Evolutionary conservation across 305 asterid genomes (phyloP), one percentile per base, ranked within the genome.

Genomic region (Plantago coronopus): DNA sequence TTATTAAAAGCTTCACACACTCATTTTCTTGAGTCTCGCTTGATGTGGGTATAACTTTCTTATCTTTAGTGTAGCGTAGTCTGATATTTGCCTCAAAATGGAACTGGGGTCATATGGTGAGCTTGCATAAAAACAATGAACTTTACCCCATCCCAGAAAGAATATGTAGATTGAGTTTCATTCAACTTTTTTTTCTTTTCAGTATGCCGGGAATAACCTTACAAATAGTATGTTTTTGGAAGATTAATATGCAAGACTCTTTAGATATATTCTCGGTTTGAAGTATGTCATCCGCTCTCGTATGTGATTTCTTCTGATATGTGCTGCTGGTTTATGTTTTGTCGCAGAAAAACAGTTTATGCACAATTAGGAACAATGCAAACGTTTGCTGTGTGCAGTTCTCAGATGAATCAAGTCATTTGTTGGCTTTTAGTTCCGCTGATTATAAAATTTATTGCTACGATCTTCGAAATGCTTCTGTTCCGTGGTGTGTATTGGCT

Each of bases 381-480:
- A 83, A 78, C 64, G 51, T 83, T 53, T 83, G 89, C 59, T 78
- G 82, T 17, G 89, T 80, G 44, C 86, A 80, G 57, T 80, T 80
- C 68, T 80, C 86, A 10, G 23, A 76, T 15, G 75, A 57, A 69
- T 77, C 86, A 3, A 62, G 82, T 44, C 84, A 83, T 63, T 58
- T 80, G 57, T 31, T 83, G 63, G 78, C 86, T 14, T 76, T 76
- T 23, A 78, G 86, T 13, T 78, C 86, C 1, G 78, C 82, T 14
- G 84, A 78, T 64, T 72, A 76, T 53, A 75, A 63, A 27, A 76
- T 69, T 61, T 80, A 78, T 47, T 69, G 77, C 58, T 82, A 77
- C 25, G 89, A 82, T 69, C 73, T 82, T 56, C 78, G 89, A 12
- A 72, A 83, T 18, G 65, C 66, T 12, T 61, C 61, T 47, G 63